Conservation (phyloP, 2,329 filamentous ascomycete genomes). For the Aspergillus ochraceus region DNA sequence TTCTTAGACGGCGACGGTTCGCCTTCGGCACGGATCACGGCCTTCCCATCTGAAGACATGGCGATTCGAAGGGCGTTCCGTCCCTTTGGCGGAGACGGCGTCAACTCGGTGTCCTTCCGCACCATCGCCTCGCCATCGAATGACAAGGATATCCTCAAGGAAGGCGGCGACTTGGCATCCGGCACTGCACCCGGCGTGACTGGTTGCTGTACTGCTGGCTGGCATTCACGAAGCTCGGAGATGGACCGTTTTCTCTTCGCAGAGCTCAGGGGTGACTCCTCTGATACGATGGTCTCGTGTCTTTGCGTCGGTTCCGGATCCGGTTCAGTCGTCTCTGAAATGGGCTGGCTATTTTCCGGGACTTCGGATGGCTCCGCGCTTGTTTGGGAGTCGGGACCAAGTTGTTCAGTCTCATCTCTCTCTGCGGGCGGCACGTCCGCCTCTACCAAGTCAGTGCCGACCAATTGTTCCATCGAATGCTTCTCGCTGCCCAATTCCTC, state of each 20-base stretch:
- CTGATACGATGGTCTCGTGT: conserved; percentile 11
- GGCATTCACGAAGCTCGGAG: conserved; percentile 27
- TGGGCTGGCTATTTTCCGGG: conserved; percentile 24
- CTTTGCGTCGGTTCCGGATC: conserved; percentile 14
- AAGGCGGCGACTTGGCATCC: conserved; percentile 35
- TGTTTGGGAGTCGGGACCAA: conserved; percentile 30
- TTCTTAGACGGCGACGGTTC: conserved; percentile 66
- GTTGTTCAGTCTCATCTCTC: conserved; percentile 29
- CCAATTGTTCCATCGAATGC: conserved; percentile 19
- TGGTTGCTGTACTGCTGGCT: conserved; percentile 9
- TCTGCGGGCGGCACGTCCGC: conserved; percentile 23
- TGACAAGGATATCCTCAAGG: conserved; percentile 42
- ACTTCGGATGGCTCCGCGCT: conserved; percentile 29
- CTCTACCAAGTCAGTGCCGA: conserved; percentile 20
- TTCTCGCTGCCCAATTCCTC: conserved; percentile 23
- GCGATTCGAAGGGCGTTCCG: conserved; percentile 68
- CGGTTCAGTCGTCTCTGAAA: conserved; percentile 20
- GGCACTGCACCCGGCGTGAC: conserved; percentile 21
- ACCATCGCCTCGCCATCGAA: conserved; percentile 43
- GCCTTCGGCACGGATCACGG: conserved; percentile 73
- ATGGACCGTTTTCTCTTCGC: conserved; percentile 37
- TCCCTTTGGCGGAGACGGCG: conserved; percentile 42
- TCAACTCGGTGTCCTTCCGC: conserved; percentile 39
- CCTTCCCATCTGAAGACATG: conserved; percentile 84
- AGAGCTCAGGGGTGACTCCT: conserved; percentile 22